Evolutionary conservation across 106 monocot species (phyloP).

Genomic region (Phalaenopsis aphrodite): DNA sequence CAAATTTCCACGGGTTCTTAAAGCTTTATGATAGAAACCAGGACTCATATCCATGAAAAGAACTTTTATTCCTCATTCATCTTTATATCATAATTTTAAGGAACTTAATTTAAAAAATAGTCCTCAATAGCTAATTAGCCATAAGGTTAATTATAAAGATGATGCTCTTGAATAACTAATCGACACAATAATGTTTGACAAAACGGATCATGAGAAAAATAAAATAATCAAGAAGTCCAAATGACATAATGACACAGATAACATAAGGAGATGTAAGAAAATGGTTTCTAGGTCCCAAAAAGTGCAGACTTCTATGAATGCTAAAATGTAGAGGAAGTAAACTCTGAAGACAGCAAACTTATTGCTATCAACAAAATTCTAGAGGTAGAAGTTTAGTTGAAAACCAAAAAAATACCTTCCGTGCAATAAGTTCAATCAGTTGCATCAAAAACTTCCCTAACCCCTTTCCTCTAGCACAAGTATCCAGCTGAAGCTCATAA

Average conservation of each 20-base stretch:
- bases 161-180: neutral
- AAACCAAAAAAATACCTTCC: conserved; percentile 62
- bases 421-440: conserved; percentile 78
- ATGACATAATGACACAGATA: neutral
- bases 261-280: neutral
- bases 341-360: neutral
- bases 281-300: neutral
- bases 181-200: neutral
- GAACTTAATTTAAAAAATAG: neutral
- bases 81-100: neutral
- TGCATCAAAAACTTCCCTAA: conserved; percentile 96
- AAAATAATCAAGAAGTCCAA: neutral
- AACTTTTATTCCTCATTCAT: neutral
- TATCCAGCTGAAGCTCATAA: conserved; percentile 83
- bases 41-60: neutral
- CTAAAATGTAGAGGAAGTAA: neutral
- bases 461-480: conserved; percentile 60
- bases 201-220: neutral
- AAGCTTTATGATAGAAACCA: neutral
- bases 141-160: no score
- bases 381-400: neutral
- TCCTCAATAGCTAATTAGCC: neutral
- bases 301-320: neutral
- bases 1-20: neutral
- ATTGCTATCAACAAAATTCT: neutral